Conservation (phyloP, 2,329 filamentous ascomycete species). For the Emmonsiellopsis sp. region DNA sequence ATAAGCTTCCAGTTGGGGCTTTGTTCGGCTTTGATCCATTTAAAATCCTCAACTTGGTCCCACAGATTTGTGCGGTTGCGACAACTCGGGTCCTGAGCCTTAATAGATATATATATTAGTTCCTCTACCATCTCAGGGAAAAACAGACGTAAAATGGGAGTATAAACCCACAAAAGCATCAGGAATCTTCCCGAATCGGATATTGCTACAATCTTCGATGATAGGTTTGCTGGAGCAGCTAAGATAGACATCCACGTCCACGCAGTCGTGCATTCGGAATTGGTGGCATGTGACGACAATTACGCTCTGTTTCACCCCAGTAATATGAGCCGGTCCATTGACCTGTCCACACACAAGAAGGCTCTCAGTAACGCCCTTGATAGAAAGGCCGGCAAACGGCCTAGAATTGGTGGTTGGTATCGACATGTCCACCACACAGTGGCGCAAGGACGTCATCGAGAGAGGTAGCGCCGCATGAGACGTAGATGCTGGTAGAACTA, state of each 20-base stretch:
- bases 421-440: constrained; percentile 74
- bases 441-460: constrained; percentile 57
- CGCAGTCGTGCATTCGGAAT: constrained; percentile 84
- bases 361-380: constrained; percentile 61
- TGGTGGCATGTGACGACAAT: constrained; percentile 74
- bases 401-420: constrained; percentile 47
- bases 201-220: constrained; percentile 73
- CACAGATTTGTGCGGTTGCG: constrained; percentile 54
- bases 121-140: background rate
- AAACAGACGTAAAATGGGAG: background rate
- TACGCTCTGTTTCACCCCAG: constrained; percentile 60
- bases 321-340: constrained; percentile 73
- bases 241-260: constrained; percentile 73
- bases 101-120: background rate
- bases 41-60: constrained; percentile 93
- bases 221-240: constrained; percentile 77
- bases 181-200: constrained; percentile 73
- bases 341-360: constrained; percentile 72
- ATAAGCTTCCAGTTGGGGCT: constrained; percentile 84
- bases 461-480: constrained; percentile 64
- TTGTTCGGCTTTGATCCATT: constrained; percentile 78
- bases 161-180: constrained; percentile 52
- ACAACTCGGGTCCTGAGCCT: constrained; percentile 24
- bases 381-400: constrained; percentile 60
- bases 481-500: constrained; percentile 64